Evolutionary conservation across 371 early-diverging fungal species (phyloP).

Genomic region (Mucor plumbeus): DNA sequence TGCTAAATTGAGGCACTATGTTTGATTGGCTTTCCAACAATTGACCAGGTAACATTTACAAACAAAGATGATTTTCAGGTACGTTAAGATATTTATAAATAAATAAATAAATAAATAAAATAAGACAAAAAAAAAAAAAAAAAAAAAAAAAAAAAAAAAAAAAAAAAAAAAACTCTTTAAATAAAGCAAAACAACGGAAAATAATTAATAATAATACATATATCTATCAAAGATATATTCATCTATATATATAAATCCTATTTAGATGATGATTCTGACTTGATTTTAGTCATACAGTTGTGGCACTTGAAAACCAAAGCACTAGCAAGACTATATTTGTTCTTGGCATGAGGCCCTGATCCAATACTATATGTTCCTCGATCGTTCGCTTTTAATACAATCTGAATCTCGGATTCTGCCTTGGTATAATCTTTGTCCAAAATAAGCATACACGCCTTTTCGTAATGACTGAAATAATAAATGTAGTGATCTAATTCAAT

Average conservation of each 20-base stretch:
- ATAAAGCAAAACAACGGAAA: too few species aligned
- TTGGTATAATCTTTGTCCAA: slow-evolving; percentile 43
- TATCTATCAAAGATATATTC: too few species aligned
- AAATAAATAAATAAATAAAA: too few species aligned
- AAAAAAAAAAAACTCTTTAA: too few species aligned
- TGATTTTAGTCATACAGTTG: slow-evolving; percentile 35
- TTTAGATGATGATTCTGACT: slow-evolving; percentile 6
- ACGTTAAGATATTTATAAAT: too few species aligned
- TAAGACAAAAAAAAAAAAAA: too few species aligned
- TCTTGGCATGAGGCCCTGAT: slow-evolving; percentile 44
- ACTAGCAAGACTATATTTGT: slow-evolving; percentile 56
- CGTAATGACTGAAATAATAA: slow-evolving; percentile 63
- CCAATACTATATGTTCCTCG: slow-evolving; percentile 43
- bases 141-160: too few species aligned
- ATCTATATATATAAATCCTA: too few species aligned
- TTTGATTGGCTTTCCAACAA: not conserved
- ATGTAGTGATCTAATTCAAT: slow-evolving; percentile 66
- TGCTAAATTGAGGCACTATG: not conserved
- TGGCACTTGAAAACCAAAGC: slow-evolving; percentile 52
- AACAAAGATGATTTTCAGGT: too few species aligned
- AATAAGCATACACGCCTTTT: slow-evolving; percentile 55
- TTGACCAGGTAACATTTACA: too few species aligned
- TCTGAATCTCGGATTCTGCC: slow-evolving; percentile 55
- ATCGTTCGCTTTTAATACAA: slow-evolving; percentile 41
- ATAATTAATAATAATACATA: too few species aligned